Base-by-base conservation (phyloP, 2,329 filamentous ascomycete genomes). In the Tolypocladium guangdongense region DNA sequence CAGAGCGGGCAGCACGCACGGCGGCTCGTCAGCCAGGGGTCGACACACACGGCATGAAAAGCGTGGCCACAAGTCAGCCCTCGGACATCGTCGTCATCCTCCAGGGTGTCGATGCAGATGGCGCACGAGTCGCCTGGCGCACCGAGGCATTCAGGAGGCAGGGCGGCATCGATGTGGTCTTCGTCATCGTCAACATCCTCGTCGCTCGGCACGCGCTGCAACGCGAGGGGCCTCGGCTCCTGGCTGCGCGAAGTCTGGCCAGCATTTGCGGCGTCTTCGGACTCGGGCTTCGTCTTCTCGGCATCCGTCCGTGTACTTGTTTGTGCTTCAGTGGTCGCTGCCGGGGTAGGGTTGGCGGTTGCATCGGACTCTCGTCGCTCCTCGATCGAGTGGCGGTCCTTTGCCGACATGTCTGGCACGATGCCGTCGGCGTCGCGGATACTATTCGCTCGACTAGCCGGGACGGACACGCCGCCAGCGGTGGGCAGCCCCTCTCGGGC, bases 51-150 rank as follows among this genome's bases (percentile, higher is more conserved):
- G 50, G 90, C 91, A 68, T 99, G 93, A 80, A 97, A 99, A 52
- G 92, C 91, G 69, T 99, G 93, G n/a, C 93, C 93, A 64, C 93
- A 99, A 4, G 89, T 90, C 56, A 99, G 74, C 2, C 93, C 93
- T 60, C 93, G 88, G 50, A 99, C 85, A 66, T 99, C 92, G 62
- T 97, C 93, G 58, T 96, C 89, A 58, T 97, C 90, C 68, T 99
- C 93, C 20, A 99, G 80, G 0, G 82, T 86, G 65, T 99, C 93
- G 59, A 99, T 86, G 69, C 93, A 99, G 62, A 99, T 97, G 50
- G 93, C 93, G 70, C 93, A 99, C 2, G 90, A 87, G 66, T 99
- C 93, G 45, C 92, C 93, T 0, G 90, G 88, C 51, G 86, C 86
- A 30, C 83, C 83, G 55, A 95, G 74, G 65, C 91, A 77, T 63